Evolutionary conservation across 2,329 filamentous ascomycete genomes (phyloP).

Genomic region (Colletotrichum noveboracense): DNA sequence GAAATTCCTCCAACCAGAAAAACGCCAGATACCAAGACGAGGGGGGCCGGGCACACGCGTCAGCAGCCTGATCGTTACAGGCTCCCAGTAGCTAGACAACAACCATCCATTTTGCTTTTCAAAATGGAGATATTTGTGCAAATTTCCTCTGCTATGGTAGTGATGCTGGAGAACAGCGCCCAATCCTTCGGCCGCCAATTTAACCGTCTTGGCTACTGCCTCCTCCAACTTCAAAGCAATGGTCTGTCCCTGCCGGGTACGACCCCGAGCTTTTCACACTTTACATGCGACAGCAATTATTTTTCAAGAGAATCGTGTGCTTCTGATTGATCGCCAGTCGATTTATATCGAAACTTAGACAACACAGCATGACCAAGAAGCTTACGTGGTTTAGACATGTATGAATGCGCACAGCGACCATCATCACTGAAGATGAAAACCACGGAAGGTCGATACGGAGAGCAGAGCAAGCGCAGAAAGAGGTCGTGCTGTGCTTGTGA

Average conservation of each 20-base stretch:
- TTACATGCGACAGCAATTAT: neutral
- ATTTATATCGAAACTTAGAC: neutral
- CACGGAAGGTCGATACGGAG: too few relatives aligned
- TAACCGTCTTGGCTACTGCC: neutral
- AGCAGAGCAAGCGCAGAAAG: too few relatives aligned
- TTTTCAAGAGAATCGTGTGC: neutral
- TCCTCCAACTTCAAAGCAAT: neutral
- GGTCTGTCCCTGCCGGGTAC: neutral
- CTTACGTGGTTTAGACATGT: rapidly evolving
- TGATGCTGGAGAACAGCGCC: neutral
- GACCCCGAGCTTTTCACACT: neutral
- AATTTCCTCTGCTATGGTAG: too few relatives aligned
- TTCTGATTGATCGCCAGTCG: neutral
- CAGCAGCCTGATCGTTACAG: neutral
- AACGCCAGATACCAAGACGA: neutral
- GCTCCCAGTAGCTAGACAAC: neutral
- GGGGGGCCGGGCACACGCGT: neutral
- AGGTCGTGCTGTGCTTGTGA: too few relatives aligned
- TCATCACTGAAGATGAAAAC: neutral
- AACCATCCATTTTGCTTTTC: neutral
- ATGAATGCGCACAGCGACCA: neutral
- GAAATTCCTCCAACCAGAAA: constrained; percentile 1
- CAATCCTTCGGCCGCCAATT: neutral
- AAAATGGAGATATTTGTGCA: neutral
- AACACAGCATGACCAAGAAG: neutral